Conservation (phyloP, 2,329 filamentous ascomycete species). For the Cladosporium sphaerospermum region DNA sequence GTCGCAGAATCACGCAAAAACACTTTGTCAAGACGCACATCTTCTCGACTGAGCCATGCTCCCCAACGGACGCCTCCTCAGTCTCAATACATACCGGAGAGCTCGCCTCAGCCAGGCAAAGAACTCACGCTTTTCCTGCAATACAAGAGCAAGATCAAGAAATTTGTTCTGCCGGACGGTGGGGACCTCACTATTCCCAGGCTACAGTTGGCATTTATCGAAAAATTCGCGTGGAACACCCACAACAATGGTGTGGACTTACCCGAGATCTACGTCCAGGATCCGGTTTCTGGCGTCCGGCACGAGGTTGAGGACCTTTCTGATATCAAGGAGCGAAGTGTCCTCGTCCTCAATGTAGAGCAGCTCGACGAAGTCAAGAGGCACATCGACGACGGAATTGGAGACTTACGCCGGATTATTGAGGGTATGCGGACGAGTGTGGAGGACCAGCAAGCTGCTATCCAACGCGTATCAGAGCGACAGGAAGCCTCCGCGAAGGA, state of each 20-base stretch:
- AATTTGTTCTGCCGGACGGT: constrained; percentile 82
- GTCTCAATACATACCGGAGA: constrained; percentile 41
- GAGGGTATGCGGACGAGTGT: constrained; percentile 79
- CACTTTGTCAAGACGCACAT: neutral
- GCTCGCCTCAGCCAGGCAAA: constrained; percentile 69
- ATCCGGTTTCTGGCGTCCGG: constrained; percentile 89
- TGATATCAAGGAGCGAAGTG: constrained; percentile 90
- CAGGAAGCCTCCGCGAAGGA: constrained; percentile 88
- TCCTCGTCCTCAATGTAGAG: constrained; percentile 92
- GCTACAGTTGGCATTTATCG: constrained; percentile 91
- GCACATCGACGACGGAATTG: constrained; percentile 89
- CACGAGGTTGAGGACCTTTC: constrained; percentile 90
- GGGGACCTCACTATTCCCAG: constrained; percentile 80
- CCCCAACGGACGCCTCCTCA: constrained; percentile 31
- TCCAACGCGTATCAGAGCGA: constrained; percentile 82
- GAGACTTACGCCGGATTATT: constrained; percentile 72
- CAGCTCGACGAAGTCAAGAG: constrained; percentile 91
- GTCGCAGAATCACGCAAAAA: constrained; percentile 7
- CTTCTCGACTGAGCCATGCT: constrained; percentile 5
- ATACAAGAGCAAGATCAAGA: constrained; percentile 96
- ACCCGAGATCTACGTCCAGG: constrained; percentile 96
- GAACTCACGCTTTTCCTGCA: constrained; percentile 91
- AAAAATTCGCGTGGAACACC: constrained; percentile 98
- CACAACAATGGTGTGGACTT: constrained; percentile 88
- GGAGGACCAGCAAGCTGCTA: constrained; percentile 71